These are phyloP conservation scores for Euphrasia arctica DNA, from an alignment of 305 asterid species.

Conservation along the genomic window DNA sequence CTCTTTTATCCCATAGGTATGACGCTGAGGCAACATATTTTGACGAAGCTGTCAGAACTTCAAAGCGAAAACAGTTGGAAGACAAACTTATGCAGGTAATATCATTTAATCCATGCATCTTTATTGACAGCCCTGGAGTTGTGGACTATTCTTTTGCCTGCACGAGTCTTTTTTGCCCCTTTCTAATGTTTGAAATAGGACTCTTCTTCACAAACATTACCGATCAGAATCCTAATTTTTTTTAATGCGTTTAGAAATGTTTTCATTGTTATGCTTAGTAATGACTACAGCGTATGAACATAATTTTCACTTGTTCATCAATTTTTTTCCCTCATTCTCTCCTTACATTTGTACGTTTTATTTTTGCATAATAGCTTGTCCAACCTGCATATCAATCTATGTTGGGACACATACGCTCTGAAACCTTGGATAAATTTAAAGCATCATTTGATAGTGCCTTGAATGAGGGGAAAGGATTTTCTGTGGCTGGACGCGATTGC, in stretches of 20 bases:
- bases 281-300: not conserved
- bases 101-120: conserved; percentile 10
- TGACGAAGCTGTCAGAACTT: conserved; percentile 57
- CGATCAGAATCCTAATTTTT: conserved; percentile 1
- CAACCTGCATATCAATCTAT: conserved; percentile 81
- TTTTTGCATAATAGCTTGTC: conserved; percentile 58
- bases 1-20: conserved; percentile 35
- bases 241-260: not conserved
- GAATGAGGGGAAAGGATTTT: conserved; percentile 72
- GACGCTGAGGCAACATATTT: conserved; percentile 56
- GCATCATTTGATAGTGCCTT: conserved; percentile 58
- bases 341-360: conserved; percentile 25
- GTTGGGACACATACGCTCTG: conserved; percentile 87
- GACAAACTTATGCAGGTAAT: conserved; percentile 58
- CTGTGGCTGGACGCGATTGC: conserved; percentile 70
- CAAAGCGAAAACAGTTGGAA: conserved; percentile 56
- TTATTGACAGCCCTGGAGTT: not conserved
- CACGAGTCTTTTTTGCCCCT: not conserved
- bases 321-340: conserved; percentile 2
- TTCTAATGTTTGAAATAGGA: not conserved
- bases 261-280: too few relatives aligned
- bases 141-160: not conserved
- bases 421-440: conserved; percentile 67
- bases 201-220: conserved; percentile 8
- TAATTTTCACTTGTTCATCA: conserved; percentile 4